Evolutionary conservation across 2,329 filamentous ascomycete species (phyloP).

Genomic region (Pseudopithomyces maydicus): DNA sequence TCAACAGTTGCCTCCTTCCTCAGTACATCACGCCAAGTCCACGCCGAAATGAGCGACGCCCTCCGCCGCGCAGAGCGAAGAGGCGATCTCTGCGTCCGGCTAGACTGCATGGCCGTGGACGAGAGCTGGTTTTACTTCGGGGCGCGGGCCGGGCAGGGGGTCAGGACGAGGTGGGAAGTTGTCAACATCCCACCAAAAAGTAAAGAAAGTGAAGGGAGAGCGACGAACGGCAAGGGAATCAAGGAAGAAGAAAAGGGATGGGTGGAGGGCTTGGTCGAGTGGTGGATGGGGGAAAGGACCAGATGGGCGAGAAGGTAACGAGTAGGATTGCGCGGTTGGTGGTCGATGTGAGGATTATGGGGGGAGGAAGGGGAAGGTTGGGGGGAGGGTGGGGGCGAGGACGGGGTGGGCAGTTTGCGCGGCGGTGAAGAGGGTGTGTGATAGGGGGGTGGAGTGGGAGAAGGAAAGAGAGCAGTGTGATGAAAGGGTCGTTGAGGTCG

Average conservation of each 20-base stretch:
- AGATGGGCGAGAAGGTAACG: no score
- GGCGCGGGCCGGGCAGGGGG: constrained; percentile 36
- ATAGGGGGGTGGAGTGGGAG: constrained; percentile 29
- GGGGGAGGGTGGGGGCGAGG: constrained; percentile 23
- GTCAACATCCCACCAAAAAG: no score
- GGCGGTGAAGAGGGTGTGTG: constrained; percentile 35
- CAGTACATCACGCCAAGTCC: constrained; percentile 32
- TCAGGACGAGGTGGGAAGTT: constrained; percentile 20
- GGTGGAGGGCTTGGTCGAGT: no score
- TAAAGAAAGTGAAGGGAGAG: no score
- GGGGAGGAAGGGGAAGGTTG: constrained; percentile 26
- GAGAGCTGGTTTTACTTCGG: constrained; percentile 38
- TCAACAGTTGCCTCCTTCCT: constrained; percentile 40
- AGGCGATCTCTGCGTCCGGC: constrained; percentile 20
- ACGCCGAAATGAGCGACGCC: constrained; percentile 33
- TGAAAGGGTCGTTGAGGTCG: constrained; percentile 16
- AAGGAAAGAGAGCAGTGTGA: background rate
- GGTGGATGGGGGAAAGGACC: no score
- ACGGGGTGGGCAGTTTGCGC: constrained; percentile 43
- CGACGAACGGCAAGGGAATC: no score
- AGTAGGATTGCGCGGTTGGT: no score
- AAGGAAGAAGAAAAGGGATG: no score
- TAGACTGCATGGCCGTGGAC: constrained; percentile 39
- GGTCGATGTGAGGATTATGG: constrained; percentile 35
- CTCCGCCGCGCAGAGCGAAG: constrained; percentile 24